Base-by-base conservation (phyloP, 805 yeast species). In the Ogataea pilisensis region DNA sequence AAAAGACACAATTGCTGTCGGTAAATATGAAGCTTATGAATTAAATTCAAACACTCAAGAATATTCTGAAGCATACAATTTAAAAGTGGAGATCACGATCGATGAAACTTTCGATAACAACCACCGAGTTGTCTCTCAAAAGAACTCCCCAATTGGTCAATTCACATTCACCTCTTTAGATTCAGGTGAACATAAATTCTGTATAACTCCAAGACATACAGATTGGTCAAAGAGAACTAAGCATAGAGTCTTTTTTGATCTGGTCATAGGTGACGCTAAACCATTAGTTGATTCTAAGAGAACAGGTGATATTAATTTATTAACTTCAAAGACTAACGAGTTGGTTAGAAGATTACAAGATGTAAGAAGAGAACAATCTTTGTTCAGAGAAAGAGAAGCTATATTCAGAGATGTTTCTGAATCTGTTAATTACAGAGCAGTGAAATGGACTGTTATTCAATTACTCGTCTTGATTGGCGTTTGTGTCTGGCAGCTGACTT, bases 21-120 rank as follows among this genome's bases (percentile, higher is more conserved):
- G 91, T 41, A 73, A 73, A 55, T 78, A 85, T 50, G 83, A 83
- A 50, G 85, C 86, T 3, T 74, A 73, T 58, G 89, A 84, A 53
- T 71, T 64, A 45, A 72, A 75, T 50, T 70, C 72, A 16, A 61
- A 65, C 26, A 62, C 72, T 7, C 54, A 65, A 33, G 72, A 71
- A 31, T 80, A 72, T 57, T 67, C 70, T 54, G 71, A 73, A 38
- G 78, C 75, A 49, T 65, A 70, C n/a, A 72, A 75, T 37, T 63
- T 87, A 55, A 75, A 70, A 37, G 68, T 87, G 39, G 80, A 75
- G 52, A 75, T 84, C 57, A 79, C 88, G 1, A 85, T 85, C 42
- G 88, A 82, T 47, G 86, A 80, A 57, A 81, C 86, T 8, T 84
- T 84, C 50, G 90, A 84, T 61, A 82, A 82, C 61, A 77, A 84